Evolutionary conservation across 176 grass and related monocot species (phyloP).

Genomic region (Stipa capillata): DNA sequence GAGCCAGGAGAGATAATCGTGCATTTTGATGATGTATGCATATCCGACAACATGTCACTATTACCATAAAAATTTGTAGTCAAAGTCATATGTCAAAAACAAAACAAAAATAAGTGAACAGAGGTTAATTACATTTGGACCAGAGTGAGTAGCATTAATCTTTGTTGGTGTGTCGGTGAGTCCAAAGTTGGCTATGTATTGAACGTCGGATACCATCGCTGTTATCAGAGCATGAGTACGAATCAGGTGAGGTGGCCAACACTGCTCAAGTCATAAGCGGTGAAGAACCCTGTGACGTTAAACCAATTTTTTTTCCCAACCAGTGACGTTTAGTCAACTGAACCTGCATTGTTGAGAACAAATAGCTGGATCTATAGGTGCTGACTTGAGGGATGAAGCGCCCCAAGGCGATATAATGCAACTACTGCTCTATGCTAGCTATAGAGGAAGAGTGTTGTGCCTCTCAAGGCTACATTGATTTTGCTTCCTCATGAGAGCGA

Average conservation of each 20-base stretch:
- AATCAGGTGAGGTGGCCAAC: not conserved
- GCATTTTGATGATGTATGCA: not conserved
- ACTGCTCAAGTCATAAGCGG: not conserved
- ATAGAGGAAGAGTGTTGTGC: not conserved
- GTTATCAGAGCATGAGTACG: not conserved
- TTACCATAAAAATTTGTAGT: not conserved
- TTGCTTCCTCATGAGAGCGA: not conserved
- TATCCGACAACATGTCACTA: not conserved
- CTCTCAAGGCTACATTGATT: conserved; percentile 19
- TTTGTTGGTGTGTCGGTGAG: not conserved
- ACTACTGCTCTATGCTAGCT: not conserved
- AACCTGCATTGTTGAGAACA: not conserved
- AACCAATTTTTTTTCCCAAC: not conserved
- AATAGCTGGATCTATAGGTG: not conserved
- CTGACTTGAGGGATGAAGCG: not conserved
- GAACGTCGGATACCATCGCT: not conserved
- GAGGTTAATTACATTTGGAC: not conserved
- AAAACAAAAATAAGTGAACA: not conserved
- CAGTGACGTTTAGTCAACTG: not conserved
- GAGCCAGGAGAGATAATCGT: not conserved
- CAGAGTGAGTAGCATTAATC: not conserved
- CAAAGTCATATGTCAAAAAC: not conserved
- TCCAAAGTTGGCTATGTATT: not conserved
- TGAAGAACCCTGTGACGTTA: not conserved
- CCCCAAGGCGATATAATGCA: not conserved